A percentile compares a stretch with the other conserved stretches of the same genome.
These are phyloP conservation scores for Leishmania guyanensis DNA, from an alignment of 208 protist genomes.

Conservation along the genomic window DNA sequence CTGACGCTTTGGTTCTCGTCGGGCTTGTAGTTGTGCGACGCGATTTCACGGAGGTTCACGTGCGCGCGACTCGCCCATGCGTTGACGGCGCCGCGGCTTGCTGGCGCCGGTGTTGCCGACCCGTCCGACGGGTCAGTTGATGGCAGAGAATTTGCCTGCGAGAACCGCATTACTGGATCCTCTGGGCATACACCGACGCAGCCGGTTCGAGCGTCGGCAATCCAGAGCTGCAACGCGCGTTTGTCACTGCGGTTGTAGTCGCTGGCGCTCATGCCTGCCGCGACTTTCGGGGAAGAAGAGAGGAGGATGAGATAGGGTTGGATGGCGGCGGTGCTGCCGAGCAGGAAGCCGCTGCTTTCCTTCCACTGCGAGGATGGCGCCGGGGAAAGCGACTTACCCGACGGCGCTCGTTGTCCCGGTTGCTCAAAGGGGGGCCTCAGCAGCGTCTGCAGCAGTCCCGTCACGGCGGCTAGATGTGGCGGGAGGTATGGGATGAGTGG, in stretches of 20 bases:
- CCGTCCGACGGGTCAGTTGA: neutral
- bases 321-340: slow-evolving; percentile 68
- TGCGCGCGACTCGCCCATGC: slow-evolving; percentile 15
- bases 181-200: slow-evolving; percentile 43
- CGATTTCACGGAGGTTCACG: slow-evolving; percentile 10
- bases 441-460: slow-evolving; percentile 31
- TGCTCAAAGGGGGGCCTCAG: slow-evolving; percentile 16
- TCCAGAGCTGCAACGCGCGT: slow-evolving; percentile 45
- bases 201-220: slow-evolving; percentile 73
- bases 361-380: slow-evolving; percentile 1
- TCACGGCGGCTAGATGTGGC: slow-evolving; percentile 22
- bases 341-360: slow-evolving; percentile 44
- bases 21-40: slow-evolving; percentile 3
- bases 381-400: slow-evolving; percentile 2
- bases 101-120: neutral
- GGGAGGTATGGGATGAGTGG: slow-evolving; percentile 70
- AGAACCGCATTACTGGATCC: slow-evolving; percentile 31
- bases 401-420: slow-evolving; percentile 1
- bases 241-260: neutral
- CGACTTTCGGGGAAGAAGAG: neutral
- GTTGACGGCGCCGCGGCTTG: neutral
- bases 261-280: neutral
- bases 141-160: neutral
- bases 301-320: slow-evolving; percentile 60
- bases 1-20: neutral